A percentile compares a stretch with the other conserved stretches of the same genome.
phyloP scores from a whole-genome alignment of 352 stramenopile species.

The Globisporangium parvum region DNA sequence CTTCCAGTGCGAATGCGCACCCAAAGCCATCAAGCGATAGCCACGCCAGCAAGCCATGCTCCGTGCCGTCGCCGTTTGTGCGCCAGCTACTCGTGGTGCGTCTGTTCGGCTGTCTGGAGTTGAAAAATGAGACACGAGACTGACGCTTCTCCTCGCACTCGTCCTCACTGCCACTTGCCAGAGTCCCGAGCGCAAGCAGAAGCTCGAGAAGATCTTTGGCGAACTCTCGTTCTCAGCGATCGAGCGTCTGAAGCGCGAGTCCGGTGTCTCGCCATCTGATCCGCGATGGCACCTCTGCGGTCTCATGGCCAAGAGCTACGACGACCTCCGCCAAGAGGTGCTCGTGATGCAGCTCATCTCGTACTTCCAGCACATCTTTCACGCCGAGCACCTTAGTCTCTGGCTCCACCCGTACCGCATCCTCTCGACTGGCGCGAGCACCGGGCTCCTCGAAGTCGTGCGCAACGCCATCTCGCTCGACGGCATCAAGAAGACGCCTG shows the following conservation, averaged over 20 bases:
- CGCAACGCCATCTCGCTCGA: conserved; percentile 96
- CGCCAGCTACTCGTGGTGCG: conserved; percentile 8
- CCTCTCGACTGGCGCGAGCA: conserved; percentile 91
- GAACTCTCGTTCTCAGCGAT: conserved; percentile 50
- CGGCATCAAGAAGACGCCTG: conserved; percentile 90
- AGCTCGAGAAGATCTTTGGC: conserved; percentile 61
- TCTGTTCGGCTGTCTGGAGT: not conserved
- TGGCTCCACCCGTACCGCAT: conserved; percentile 95
- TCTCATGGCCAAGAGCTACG: conserved; percentile 96
- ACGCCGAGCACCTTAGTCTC: conserved; percentile 84
- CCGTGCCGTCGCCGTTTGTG: conserved; percentile 2
- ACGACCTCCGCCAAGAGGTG: conserved; percentile 97
- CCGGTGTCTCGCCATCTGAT: conserved; percentile 1
- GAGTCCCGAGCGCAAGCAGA: conserved; percentile 26
- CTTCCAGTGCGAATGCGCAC: not conserved
- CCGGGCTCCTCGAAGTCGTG: conserved; percentile 95
- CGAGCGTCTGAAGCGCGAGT: conserved; percentile 29
- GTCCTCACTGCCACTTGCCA: not conserved
- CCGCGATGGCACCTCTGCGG: conserved; percentile 40
- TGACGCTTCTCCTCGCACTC: too few species aligned
- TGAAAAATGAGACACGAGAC: not conserved
- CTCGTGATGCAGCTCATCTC: conserved; percentile 97
- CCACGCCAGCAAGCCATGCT: not conserved
- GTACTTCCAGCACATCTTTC: conserved; percentile 93
- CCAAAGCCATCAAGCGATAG: not conserved